Percentiles rank a stretch among this genome's conserved stretches.
Conservation (phyloP, 805 yeast species). For the Scheffersomyces ergatensis region DNA sequence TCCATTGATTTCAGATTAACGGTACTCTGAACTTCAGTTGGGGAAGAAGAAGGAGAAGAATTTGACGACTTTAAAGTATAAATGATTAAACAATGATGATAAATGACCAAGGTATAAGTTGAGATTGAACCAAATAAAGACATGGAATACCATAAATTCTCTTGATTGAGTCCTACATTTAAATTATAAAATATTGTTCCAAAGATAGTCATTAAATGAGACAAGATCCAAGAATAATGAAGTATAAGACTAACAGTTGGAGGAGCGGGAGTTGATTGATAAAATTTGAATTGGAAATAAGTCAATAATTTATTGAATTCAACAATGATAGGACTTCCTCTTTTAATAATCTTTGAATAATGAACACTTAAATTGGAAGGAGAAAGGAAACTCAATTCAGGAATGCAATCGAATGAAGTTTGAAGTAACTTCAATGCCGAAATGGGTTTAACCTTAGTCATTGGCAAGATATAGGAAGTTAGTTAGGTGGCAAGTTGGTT, state of each 20-base stretch:
- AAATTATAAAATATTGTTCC: conserved; percentile 3
- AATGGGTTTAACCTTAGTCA: conserved; percentile 3
- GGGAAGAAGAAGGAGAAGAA: no score
- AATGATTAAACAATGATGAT: conserved; percentile 10
- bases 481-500: no score
- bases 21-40: no score
- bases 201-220: conserved; percentile 8
- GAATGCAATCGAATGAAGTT: conserved; percentile 1
- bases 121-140: conserved; percentile 8
- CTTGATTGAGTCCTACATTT: background rate
- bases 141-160: conserved; percentile 6
- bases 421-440: background rate
- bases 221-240: conserved; percentile 8
- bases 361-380: background rate
- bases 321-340: background rate
- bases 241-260: conserved; percentile 1
- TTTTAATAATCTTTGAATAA: background rate
- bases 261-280: background rate
- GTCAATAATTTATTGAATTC: background rate
- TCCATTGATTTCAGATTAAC: no score
- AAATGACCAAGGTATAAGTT: conserved; percentile 18
- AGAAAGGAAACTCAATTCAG: conserved; percentile 3
- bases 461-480: no score
- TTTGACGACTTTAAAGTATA: background rate
- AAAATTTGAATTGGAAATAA: background rate